These are phyloP conservation scores for button mushroom (Agaricus bisporus) DNA, from an alignment of 768 basidiomycete genomes.

Conservation along the genomic window DNA sequence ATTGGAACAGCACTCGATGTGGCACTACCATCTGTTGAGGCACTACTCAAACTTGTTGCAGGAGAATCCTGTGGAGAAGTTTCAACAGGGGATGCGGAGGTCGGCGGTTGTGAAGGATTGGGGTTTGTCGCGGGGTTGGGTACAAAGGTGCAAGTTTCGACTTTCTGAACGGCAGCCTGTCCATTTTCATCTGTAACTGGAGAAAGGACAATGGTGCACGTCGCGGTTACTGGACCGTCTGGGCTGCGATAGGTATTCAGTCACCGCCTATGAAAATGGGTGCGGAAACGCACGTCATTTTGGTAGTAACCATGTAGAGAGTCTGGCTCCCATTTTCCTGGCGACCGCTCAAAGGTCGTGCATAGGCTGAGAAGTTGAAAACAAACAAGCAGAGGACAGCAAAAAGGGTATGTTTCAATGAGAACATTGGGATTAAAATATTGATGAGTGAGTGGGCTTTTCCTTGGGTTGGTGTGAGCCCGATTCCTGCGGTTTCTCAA, in stretches of 20 bases:
- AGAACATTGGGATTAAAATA: conserved; percentile 32
- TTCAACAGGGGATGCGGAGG: conserved; percentile 8
- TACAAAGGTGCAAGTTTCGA: conserved; percentile 43
- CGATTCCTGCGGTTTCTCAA: conserved; percentile 48
- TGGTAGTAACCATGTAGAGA: conserved; percentile 36
- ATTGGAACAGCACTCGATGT: conserved; percentile 1
- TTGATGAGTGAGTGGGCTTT: conserved; percentile 20
- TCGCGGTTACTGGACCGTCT: conserved; percentile 53
- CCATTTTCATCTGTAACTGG: conserved; percentile 47
- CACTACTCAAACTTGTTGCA: conserved; percentile 2
- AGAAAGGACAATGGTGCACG: conserved; percentile 53
- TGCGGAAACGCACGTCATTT: conserved; percentile 37
- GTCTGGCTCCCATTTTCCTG: conserved; percentile 22
- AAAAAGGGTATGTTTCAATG: conserved; percentile 27
- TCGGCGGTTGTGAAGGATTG: neutral
- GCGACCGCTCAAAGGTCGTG: conserved; percentile 30
- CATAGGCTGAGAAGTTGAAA: conserved; percentile 25
- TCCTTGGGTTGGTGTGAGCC: conserved; percentile 23
- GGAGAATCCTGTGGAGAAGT: conserved; percentile 8
- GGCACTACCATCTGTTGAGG: conserved; percentile 8
- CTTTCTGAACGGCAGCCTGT: conserved; percentile 42
- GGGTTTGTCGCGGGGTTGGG: conserved; percentile 16
- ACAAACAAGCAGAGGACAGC: conserved; percentile 33
- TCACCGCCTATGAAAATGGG: neutral
- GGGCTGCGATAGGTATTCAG: conserved; percentile 10